A percentile compares a stretch with the other conserved stretches of the same genome.
Conservation (phyloP, 768 basidiomycete genomes). For the Mycena filopes region DNA sequence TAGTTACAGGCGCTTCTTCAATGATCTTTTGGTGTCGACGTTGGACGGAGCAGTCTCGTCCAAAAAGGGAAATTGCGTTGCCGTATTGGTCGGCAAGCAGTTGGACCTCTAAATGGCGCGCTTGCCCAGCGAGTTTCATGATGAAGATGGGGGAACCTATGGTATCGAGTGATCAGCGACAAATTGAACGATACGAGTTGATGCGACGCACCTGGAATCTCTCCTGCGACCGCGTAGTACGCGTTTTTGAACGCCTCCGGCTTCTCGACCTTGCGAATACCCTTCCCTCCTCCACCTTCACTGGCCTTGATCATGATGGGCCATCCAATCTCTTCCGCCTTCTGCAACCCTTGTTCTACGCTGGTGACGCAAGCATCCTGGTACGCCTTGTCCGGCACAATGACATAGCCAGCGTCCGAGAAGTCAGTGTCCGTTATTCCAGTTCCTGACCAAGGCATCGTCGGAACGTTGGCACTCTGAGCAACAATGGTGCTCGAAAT, state of each 20-base stretch:
- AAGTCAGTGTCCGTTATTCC: constrained; percentile 90
- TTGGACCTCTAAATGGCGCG: constrained; percentile 98
- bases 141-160: constrained; percentile 97
- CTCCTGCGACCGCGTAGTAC: constrained; percentile 92
- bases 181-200: constrained; percentile 23
- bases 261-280: constrained; percentile 93
- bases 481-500: constrained; percentile 99
- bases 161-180: constrained; percentile 15
- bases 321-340: constrained; percentile 91
- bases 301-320: constrained; percentile 99
- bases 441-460: constrained; percentile 98
- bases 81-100: constrained; percentile 99
- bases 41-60: constrained; percentile 99
- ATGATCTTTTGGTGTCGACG: constrained; percentile 99
- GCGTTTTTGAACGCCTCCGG: constrained; percentile 93
- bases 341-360: constrained; percentile 87
- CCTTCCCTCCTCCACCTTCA: constrained; percentile 99
- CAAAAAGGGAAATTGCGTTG: constrained; percentile 98
- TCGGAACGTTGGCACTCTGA: constrained; percentile 94
- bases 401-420: constrained; percentile 89
- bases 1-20: constrained; percentile 98
- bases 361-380: constrained; percentile 85
- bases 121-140: constrained; percentile 99
- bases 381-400: constrained; percentile 93
- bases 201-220: constrained; percentile 85